Evolutionary conservation across 176 grass and related monocot genomes (phyloP).

Genomic region (Oryza brachyantha): DNA sequence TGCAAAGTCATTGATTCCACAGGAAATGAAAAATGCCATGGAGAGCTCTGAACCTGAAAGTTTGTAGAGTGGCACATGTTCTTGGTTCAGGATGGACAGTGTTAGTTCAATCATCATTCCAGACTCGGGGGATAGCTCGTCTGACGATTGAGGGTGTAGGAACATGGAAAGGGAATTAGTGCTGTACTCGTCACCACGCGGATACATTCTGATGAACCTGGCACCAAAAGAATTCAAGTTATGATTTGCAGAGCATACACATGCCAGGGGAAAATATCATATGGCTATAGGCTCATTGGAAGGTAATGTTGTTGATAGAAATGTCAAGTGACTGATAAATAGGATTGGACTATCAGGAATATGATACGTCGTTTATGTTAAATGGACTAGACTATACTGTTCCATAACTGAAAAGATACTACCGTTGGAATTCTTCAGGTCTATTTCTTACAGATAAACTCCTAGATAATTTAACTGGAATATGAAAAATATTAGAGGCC

Average conservation of each 20-base stretch:
- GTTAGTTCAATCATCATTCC: constrained; percentile 16
- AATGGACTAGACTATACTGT: neutral
- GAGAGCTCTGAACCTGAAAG: neutral
- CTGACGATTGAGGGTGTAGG: neutral
- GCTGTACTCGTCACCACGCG: neutral
- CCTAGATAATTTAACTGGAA: neutral
- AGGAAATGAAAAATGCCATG: neutral
- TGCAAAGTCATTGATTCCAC: neutral
- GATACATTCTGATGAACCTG: constrained; percentile 21
- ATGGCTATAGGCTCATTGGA: neutral
- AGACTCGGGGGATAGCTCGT: neutral
- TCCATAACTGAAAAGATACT: neutral
- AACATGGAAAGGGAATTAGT: constrained; percentile 16
- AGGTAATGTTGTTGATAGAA: neutral
- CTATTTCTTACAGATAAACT: neutral
- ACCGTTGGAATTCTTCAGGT: neutral
- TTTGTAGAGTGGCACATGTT: neutral
- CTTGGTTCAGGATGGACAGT: constrained; percentile 13
- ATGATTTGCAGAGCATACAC: neutral
- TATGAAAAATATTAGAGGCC: neutral
- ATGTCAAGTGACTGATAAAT: neutral
- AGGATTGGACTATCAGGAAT: neutral
- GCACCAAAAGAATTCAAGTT: neutral
- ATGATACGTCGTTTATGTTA: neutral
- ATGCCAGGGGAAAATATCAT: neutral